Evolutionary conservation across 192 early-diverging fungal species (phyloP).

Genomic region (Coemansia sp.): DNA sequence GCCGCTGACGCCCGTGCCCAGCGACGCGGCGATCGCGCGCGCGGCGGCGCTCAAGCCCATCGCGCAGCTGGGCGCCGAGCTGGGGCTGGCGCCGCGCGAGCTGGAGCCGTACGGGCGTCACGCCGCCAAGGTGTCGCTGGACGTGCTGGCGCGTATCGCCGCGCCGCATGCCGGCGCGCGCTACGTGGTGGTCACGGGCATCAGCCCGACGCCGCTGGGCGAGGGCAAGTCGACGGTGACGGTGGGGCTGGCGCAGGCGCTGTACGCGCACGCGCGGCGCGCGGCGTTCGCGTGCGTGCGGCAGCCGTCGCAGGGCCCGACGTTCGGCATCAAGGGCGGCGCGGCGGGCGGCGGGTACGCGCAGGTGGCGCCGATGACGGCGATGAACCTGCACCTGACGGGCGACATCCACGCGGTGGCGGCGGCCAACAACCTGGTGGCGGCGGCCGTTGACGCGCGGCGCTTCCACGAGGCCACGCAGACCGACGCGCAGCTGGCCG

Average conservation of each 20-base stretch:
- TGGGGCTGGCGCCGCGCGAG: slow-evolving; percentile 78
- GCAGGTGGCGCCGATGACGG: slow-evolving; percentile 99
- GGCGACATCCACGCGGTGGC: slow-evolving; percentile 99
- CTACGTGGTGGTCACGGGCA: slow-evolving; percentile 97
- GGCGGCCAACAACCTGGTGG: slow-evolving; percentile 96
- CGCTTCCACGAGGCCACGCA: slow-evolving; percentile 95
- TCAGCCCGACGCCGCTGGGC: slow-evolving; percentile 97
- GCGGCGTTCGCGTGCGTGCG: slow-evolving; percentile 95
- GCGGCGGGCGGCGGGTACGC: slow-evolving; percentile 98
- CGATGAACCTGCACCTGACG: slow-evolving; percentile 99
- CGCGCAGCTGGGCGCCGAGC: slow-evolving; percentile 75
- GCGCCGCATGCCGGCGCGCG: slow-evolving; percentile 79
- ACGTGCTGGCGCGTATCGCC: slow-evolving; percentile 82
- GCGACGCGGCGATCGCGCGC: slow-evolving; percentile 94
- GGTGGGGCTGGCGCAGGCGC: slow-evolving; percentile 92
- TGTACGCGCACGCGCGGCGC: slow-evolving; percentile 92
- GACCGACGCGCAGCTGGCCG: slow-evolving; percentile 73
- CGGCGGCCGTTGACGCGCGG: slow-evolving; percentile 96
- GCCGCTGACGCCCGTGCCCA: slow-evolving; percentile 57
- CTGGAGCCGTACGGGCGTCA: slow-evolving; percentile 85
- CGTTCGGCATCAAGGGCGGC: slow-evolving; percentile 99
- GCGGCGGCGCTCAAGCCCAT: slow-evolving; percentile 67
- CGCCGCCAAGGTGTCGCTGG: slow-evolving; percentile 90
- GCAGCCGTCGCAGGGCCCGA: slow-evolving; percentile 99
- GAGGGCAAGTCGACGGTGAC: slow-evolving; percentile 99